These are phyloP conservation scores for Lodderomyces elongisporus DNA, from an alignment of 1,139 yeast species.

Conservation along the genomic window DNA sequence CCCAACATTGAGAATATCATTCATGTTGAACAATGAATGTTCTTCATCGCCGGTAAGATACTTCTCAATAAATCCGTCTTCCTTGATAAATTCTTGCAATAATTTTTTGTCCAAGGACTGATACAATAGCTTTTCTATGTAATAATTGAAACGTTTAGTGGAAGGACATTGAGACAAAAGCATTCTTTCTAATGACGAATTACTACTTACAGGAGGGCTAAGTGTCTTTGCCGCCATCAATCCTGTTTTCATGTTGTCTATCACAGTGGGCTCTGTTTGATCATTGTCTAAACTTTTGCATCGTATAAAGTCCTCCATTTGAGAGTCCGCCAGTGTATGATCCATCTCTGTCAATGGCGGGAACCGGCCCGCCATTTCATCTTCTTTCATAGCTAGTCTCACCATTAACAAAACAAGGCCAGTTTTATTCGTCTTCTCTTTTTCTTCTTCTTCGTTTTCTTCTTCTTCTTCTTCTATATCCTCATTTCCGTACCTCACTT, in stretches of 20 bases:
- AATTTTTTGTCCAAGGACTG: slow-evolving; percentile 22
- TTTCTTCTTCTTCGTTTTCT: no score
- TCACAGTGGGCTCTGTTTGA: slow-evolving; percentile 5
- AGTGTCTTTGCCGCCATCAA: slow-evolving; percentile 7
- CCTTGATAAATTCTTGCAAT: slow-evolving; percentile 19
- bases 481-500: no score
- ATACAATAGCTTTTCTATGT: slow-evolving; percentile 22
- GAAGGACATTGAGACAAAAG: slow-evolving; percentile 29
- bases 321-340: slow-evolving; percentile 5
- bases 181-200: slow-evolving; percentile 12
- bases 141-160: slow-evolving; percentile 22
- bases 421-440: no score
- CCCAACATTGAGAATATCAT: slow-evolving; percentile 24
- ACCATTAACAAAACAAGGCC: slow-evolving; percentile 31
- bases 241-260: slow-evolving; percentile 9
- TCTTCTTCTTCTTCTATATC: no score
- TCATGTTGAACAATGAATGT: slow-evolving; percentile 28
- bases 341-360: slow-evolving; percentile 33
- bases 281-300: slow-evolving; percentile 10
- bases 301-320: slow-evolving; percentile 11
- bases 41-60: slow-evolving; percentile 19
- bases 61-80: slow-evolving; percentile 24
- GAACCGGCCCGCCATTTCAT: slow-evolving; percentile 60
- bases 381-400: slow-evolving; percentile 75
- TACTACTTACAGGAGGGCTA: slow-evolving; percentile 6